phyloP scores from a whole-genome alignment of 1,284 basidiomycete species.

The Irpex sp. region DNA sequence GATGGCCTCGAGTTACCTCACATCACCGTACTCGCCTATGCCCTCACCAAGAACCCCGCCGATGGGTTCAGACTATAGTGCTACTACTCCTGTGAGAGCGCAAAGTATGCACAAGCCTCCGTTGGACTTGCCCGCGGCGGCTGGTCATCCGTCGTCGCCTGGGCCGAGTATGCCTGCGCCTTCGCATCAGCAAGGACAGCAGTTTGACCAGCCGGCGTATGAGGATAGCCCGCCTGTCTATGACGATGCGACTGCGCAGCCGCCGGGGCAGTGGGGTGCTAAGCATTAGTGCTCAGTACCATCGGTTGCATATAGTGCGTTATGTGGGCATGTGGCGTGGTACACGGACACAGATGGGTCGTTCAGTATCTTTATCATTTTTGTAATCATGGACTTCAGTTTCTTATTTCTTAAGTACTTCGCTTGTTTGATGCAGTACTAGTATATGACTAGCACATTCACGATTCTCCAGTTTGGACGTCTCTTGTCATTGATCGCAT shows the following conservation, averaged over 20 bases:
- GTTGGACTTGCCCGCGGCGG: constrained; percentile 13
- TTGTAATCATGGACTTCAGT: background rate
- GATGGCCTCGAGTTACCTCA: constrained; percentile 16
- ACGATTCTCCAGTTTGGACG: too few relatives aligned
- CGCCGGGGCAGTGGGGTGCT: constrained; percentile 49
- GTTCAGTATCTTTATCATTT: background rate
- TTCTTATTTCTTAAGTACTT: background rate
- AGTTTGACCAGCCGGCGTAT: constrained; percentile 23
- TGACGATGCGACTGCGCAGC: constrained; percentile 47
- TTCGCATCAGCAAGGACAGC: background rate
- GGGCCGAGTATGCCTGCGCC: constrained; percentile 14
- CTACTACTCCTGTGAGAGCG: constrained; percentile 4
- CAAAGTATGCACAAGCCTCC: constrained; percentile 12
- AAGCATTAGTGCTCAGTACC: constrained; percentile 24
- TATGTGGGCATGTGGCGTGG: background rate
- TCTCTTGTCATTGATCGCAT: too few relatives aligned
- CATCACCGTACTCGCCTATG: constrained; percentile 16
- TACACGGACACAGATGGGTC: background rate
- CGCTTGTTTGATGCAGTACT: background rate
- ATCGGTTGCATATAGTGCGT: background rate
- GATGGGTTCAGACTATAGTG: background rate
- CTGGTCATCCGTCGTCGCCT: constrained; percentile 10
- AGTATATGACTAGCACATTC: too few relatives aligned
- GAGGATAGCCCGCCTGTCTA: constrained; percentile 63
- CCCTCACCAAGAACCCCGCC: constrained; percentile 13